phyloP scores from a whole-genome alignment of 805 yeast genomes.

The Saccharomyces paradoxus region DNA sequence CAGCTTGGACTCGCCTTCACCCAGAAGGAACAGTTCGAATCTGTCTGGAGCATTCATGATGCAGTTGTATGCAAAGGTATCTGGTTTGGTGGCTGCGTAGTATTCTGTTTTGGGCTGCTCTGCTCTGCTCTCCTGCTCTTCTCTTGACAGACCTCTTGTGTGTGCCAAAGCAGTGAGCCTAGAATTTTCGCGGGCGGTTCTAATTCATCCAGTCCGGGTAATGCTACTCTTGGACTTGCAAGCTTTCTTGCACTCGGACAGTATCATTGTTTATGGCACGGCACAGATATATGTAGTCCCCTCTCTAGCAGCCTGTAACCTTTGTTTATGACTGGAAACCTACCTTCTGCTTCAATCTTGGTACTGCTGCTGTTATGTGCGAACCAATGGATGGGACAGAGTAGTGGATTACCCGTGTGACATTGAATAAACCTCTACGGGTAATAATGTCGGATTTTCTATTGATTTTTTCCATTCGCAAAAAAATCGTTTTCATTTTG shows the following conservation, averaged over 20 bases:
- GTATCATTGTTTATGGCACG: background rate
- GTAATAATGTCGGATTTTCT: background rate
- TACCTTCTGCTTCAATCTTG: too few species aligned
- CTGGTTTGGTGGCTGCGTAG: background rate
- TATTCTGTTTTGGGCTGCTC: background rate
- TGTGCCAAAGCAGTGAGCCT: background rate
- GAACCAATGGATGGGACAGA: background rate
- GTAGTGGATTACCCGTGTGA: background rate
- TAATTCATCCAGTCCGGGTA: background rate
- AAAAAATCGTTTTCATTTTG: background rate
- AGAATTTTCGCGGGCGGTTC: background rate
- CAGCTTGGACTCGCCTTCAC: conserved; percentile 95
- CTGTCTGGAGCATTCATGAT: conserved; percentile 98
- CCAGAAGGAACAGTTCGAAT: conserved; percentile 89
- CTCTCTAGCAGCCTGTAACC: too few species aligned
- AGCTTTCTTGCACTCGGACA: background rate
- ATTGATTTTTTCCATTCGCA: background rate
- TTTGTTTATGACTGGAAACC: too few species aligned
- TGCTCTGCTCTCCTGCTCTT: background rate
- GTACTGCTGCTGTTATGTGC: background rate
- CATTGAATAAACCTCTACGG: background rate
- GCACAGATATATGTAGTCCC: background rate
- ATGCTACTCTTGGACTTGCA: background rate
- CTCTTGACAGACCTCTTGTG: background rate
- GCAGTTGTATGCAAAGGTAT: background rate